Conservation (phyloP, 306 rosid species). For the Dryas alaskensis region DNA sequence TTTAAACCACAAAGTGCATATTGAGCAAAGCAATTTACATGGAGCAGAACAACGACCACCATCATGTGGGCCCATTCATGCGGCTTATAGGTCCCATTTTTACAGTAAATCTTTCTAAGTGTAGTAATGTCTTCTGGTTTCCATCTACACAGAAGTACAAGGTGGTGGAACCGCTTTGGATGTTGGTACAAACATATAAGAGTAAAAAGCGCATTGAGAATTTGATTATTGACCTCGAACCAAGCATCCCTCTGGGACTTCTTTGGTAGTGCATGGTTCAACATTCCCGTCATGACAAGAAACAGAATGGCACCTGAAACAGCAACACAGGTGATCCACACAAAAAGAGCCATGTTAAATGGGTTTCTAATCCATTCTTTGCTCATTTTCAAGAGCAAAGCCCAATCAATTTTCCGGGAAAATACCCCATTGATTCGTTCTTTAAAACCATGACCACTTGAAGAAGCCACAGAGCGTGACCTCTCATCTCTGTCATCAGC, state of each 20-base stretch:
- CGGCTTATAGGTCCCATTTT: conserved; percentile 82
- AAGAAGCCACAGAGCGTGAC: conserved; percentile 58
- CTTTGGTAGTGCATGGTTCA: conserved; percentile 52
- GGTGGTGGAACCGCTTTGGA: conserved; percentile 75
- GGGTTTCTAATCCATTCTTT: conserved; percentile 73
- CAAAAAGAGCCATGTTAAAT: conserved; percentile 80
- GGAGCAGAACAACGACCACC: conserved; percentile 80
- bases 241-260: conserved; percentile 70
- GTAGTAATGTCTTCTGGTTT: conserved; percentile 55
- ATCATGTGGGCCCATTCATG: conserved; percentile 91
- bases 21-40: conserved; percentile 82
- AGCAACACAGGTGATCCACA: conserved; percentile 70
- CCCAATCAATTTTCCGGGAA: conserved; percentile 62
- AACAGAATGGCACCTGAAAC: conserved; percentile 88
- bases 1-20: conserved; percentile 89
- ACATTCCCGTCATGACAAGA: conserved; percentile 94
- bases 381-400: conserved; percentile 49
- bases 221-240: conserved; percentile 95
- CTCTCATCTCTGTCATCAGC: conserved; percentile 57
- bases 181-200: conserved; percentile 91
- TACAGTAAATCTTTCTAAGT: conserved; percentile 72
- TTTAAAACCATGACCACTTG: conserved; percentile 41
- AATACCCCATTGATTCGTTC: conserved; percentile 52
- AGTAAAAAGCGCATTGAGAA: conserved; percentile 86
- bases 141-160: conserved; percentile 81